phyloP scores from a whole-genome alignment of 768 basidiomycete genomes.

The Cystobasidium tubakii region DNA sequence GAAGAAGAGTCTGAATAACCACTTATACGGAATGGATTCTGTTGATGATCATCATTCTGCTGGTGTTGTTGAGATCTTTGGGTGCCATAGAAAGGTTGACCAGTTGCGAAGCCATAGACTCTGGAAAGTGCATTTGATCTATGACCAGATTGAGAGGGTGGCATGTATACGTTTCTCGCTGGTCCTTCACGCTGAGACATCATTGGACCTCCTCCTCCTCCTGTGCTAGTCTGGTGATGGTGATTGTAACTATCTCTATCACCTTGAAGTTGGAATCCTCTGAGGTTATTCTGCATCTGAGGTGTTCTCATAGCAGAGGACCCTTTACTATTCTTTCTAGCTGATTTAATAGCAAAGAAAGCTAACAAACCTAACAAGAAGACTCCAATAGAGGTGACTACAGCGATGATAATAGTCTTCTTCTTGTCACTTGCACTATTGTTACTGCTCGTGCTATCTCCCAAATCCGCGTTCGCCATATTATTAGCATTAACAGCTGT shows the following conservation, averaged over 20 bases:
- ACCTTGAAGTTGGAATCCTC: slow-evolving; percentile 13
- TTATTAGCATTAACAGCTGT: slow-evolving; percentile 2
- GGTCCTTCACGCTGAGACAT: not conserved
- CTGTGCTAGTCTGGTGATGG: not conserved
- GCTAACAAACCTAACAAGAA: slow-evolving; percentile 40
- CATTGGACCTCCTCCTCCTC: not conserved
- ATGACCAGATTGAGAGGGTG: slow-evolving; percentile 8
- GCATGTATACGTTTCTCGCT: not conserved
- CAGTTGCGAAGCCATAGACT: not conserved
- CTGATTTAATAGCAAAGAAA: slow-evolving; percentile 42
- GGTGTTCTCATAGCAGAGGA: not conserved
- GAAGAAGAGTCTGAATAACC: slow-evolving; percentile 11
- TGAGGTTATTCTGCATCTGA: slow-evolving; percentile 11
- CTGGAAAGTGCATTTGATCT: not conserved
- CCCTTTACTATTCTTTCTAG: slow-evolving; percentile 26
- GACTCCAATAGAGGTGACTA: slow-evolving; percentile 42
- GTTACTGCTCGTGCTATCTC: not conserved
- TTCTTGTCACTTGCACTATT: slow-evolving; percentile 33
- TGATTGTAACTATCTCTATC: slow-evolving; percentile 4
- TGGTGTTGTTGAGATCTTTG: not conserved
- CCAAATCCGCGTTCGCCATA: not conserved
- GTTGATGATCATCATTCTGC: not conserved
- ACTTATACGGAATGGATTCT: slow-evolving; percentile 13
- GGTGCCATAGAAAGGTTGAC: not conserved
- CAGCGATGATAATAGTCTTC: slow-evolving; percentile 46